phyloP scores from a whole-genome alignment of 2,329 filamentous ascomycete genomes.

The Ceratocystis harringtonii region DNA sequence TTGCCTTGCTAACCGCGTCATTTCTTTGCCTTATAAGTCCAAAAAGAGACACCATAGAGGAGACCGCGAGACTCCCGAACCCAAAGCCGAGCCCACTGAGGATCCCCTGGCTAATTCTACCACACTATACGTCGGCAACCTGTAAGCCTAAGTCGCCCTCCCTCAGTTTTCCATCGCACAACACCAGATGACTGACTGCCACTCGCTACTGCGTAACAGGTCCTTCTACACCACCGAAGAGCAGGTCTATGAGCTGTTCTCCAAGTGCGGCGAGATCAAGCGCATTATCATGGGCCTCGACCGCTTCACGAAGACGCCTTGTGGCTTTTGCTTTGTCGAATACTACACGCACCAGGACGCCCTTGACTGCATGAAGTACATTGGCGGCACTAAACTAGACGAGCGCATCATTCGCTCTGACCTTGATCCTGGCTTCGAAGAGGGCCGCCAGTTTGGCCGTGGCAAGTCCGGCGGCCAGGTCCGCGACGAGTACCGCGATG shows the following conservation, averaged over 20 bases:
- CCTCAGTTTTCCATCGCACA: not conserved
- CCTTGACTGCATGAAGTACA: constrained; percentile 95
- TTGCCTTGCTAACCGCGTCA: constrained; percentile 18
- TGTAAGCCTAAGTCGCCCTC: constrained; percentile 35
- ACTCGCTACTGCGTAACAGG: constrained; percentile 29
- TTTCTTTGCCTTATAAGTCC: constrained; percentile 25
- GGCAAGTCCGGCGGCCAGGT: constrained; percentile 95
- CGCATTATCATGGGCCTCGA: constrained; percentile 95
- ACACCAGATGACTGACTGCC: constrained; percentile 4
- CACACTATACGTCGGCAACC: constrained; percentile 93
- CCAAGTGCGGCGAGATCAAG: constrained; percentile 96
- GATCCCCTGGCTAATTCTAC: constrained; percentile 77
- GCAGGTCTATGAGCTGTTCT: constrained; percentile 93
- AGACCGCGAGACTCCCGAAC: constrained; percentile 40
- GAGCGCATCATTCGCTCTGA: constrained; percentile 94
- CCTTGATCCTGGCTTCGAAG: constrained; percentile 86
- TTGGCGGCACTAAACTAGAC: constrained; percentile 94
- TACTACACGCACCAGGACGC: constrained; percentile 98
- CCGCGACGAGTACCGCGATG: constrained; percentile 90
- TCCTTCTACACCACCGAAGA: constrained; percentile 98
- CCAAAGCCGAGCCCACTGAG: constrained; percentile 32
- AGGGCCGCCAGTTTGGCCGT: constrained; percentile 88
- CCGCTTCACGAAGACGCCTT: constrained; percentile 92
- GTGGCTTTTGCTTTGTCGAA: constrained; percentile 98
- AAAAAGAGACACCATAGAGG: constrained; percentile 36